phyloP scores from a whole-genome alignment of 306 rosid species.

The Vigna angularis region DNA sequence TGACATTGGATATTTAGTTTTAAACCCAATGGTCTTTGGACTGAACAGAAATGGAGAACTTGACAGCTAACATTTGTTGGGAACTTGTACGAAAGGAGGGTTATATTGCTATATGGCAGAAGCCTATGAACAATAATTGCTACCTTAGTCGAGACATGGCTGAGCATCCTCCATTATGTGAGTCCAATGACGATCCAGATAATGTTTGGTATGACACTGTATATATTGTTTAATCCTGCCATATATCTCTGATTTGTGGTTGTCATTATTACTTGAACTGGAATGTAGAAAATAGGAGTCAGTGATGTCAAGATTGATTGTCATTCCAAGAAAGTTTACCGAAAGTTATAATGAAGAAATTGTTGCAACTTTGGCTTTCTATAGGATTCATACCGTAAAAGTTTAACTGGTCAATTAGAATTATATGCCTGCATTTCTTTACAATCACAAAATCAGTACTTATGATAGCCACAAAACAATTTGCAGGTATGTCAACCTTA shows the following conservation, averaged over 20 bases:
- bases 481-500: constrained; percentile 72
- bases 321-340: background rate
- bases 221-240: constrained; percentile 24
- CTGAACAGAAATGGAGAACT: constrained; percentile 74
- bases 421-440: constrained; percentile 13
- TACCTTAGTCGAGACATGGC: constrained; percentile 66
- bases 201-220: constrained; percentile 71
- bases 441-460: background rate
- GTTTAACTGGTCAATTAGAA: constrained; percentile 10
- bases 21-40: constrained; percentile 29
- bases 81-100: constrained; percentile 81
- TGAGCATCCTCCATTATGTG: constrained; percentile 76
- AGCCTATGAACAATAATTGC: constrained; percentile 83
- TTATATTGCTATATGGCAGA: constrained; percentile 86
- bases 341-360: background rate
- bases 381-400: constrained; percentile 12
- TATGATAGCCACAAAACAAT: constrained; percentile 28
- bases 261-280: constrained; percentile 34
- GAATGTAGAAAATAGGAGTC: constrained; percentile 16
- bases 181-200: constrained; percentile 76
- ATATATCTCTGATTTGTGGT: constrained; percentile 21
- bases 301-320: constrained; percentile 29
- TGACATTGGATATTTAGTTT: constrained; percentile 13
- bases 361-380: constrained; percentile 21
- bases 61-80: constrained; percentile 83